phyloP scores from a whole-genome alignment of 2,329 filamentous ascomycete species.

The Claviceps digitariae region DNA sequence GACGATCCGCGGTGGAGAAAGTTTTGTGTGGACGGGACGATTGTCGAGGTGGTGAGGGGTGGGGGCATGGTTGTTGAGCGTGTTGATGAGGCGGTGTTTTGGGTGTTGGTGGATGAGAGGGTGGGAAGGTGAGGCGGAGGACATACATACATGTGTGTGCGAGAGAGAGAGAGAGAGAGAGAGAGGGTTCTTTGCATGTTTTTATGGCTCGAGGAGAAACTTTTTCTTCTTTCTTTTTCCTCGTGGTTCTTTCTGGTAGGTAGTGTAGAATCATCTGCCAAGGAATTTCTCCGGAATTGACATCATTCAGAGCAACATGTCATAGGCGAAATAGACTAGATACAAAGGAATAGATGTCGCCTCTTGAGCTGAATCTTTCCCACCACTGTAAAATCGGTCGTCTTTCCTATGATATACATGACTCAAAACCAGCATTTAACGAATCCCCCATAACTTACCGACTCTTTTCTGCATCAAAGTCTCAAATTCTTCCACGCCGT shows the following conservation, averaged over 20 bases:
- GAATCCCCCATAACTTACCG: slow-evolving; percentile 20
- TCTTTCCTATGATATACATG: background rate
- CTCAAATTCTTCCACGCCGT: slow-evolving; percentile 55
- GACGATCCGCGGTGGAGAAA: slow-evolving; percentile 64
- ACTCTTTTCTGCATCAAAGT: slow-evolving; percentile 46
- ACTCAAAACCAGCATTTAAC: background rate
- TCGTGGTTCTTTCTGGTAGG: too few relatives aligned
- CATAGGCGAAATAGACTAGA: too few relatives aligned
- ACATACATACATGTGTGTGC: too few relatives aligned
- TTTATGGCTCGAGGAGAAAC: too few relatives aligned
- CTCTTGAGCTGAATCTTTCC: background rate
- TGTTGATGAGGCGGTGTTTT: slow-evolving; percentile 27
- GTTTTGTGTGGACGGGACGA: slow-evolving; percentile 84
- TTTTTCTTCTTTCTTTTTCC: too few relatives aligned
- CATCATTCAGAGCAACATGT: background rate
- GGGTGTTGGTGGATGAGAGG: slow-evolving; percentile 28
- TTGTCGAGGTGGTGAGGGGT: slow-evolving; percentile 56
- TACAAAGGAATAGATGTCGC: background rate
- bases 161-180: too few relatives aligned
- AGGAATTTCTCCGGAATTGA: background rate
- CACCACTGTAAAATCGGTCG: background rate
- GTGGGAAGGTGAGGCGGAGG: slow-evolving; percentile 5
- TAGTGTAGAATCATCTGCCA: too few relatives aligned
- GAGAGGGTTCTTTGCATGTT: too few relatives aligned
- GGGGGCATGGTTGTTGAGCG: slow-evolving; percentile 57